Evolutionary conservation across 768 basidiomycete species (phyloP), one percentile per base, ranked within the genome.

Genomic region (Leccinum variicolor): DNA sequence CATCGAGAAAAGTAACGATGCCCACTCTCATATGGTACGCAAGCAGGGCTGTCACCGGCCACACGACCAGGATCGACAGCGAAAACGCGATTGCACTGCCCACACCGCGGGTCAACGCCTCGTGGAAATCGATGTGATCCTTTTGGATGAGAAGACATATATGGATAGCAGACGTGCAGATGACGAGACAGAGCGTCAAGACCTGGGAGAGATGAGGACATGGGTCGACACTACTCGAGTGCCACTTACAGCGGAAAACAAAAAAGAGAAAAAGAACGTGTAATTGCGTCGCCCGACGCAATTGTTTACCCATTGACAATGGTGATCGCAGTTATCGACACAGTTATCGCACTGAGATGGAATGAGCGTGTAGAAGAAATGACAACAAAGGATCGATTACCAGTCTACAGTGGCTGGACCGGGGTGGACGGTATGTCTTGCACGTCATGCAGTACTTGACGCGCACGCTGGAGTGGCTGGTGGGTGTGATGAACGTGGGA

Each of bases 281-380:
- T 99, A 98, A 70, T 98, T 98, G 47, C 94, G 86, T 41, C 92
- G 84, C 7, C 97, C 97, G 41, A 99, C 82, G 69, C 97, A 98
- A 69, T 94, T 97, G 71, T 98, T 97, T 19, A 99, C 84, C 89
- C 88, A 90, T 68, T 87, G 87, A 61, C 88, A 91, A 68, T 93
- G 92, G 68, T 95, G 91, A 70, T 96, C 94, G 62, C 95, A 98
- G 10, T 88, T 87, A 62, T 98, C 95, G 15, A 98, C 93, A 67
- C 96, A 99, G 69, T 98, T 98, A 65, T 97, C 93, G 69, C 96
- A 99, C 90, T 95, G 63, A 2, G 13, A 47, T 4, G 17, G 46
- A 26, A 33, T 58, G 48, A 69, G 57, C 25, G 29, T 4, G 19
- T 45, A 19, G 33, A 8, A 26, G 39, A 19, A 23, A 34, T 4